Base-by-base conservation (phyloP, 371 early-diverging fungal species). In the Batkoa obscura region DNA sequence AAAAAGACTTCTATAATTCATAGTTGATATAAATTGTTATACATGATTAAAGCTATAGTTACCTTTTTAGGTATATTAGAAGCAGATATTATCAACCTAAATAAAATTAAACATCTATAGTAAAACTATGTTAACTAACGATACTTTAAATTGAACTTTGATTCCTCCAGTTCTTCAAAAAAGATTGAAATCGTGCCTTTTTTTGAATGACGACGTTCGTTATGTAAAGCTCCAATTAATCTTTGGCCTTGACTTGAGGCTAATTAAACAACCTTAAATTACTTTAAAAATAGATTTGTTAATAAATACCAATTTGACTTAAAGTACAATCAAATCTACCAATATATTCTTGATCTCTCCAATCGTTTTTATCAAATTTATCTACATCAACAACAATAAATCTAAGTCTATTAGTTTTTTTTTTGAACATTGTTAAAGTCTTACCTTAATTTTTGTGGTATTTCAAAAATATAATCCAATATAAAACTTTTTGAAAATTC, bases 391-490 rank as follows among this genome's bases (percentile, higher is more conserved):
- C 65, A 1, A 71, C 62, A 2, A 67, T 64, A 58, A 74, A 71
- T 43, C 66, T 65, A 39, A 42, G 50, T 34, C 9, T 23, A 23
- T 23, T 23, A 23, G 23, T 23, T 23, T 23, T 23, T 23, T 23
- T 23, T 23, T 23, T 23, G 23, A 23, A 23, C 23, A 23, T n/a
- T 6, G 32, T n/a, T 9, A 32, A 51, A 17, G 31, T 37, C 34
- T 57, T 33, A 56, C 66, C 64, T 64, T 34, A 72, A 55, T 8
- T 46, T 49, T 58, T 74, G 71, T 5, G 64, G 57, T 17, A 66
- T 60, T 60, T 75, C 76, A 62, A 75, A 75, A 23, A 59, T 65
- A 58, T 71, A 75, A 39, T 70, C 67, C 23, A 72, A 51, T 5
- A 62, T 10, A 41, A 75, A 59, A 35, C 63, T 54, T 38, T 43